These are phyloP conservation scores for Singerocomus inundabilis DNA, from an alignment of 1,284 basidiomycete species.

Conservation along the genomic window DNA sequence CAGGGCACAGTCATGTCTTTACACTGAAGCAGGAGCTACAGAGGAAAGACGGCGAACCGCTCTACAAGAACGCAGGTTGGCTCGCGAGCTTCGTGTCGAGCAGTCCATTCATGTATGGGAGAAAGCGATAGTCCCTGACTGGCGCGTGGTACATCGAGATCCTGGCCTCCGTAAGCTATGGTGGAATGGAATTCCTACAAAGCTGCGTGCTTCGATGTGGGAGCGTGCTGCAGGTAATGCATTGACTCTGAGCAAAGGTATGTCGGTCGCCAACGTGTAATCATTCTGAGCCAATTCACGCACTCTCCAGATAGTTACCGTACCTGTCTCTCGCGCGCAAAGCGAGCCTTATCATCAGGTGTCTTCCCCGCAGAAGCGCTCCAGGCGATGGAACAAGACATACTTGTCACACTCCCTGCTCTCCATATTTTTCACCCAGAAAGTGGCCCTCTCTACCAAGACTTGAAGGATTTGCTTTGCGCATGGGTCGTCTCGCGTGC, in stretches of 20 bases:
- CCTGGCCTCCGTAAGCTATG: constrained; percentile 72
- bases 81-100: constrained; percentile 69
- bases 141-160: constrained; percentile 72
- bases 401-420: constrained; percentile 76
- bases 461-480: constrained; percentile 83
- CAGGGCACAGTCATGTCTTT: not conserved
- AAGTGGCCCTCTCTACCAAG: constrained; percentile 80
- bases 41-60: constrained; percentile 69
- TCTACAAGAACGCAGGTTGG: constrained; percentile 59
- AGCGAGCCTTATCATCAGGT: constrained; percentile 67
- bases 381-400: constrained; percentile 78
- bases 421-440: constrained; percentile 85
- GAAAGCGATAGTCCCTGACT: constrained; percentile 78
- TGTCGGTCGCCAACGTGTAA: not conserved
- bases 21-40: constrained; percentile 32
- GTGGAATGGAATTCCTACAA: constrained; percentile 91
- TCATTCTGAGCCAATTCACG: constrained; percentile 2
- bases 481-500: constrained; percentile 91
- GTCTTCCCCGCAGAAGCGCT: constrained; percentile 73
- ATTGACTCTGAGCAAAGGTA: constrained; percentile 85
- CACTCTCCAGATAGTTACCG: constrained; percentile 63
- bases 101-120: constrained; percentile 76
- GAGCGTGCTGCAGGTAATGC: constrained; percentile 85
- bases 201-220: constrained; percentile 87
- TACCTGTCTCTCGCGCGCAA: constrained; percentile 70